Evolutionary conservation across 2,329 filamentous ascomycete genomes (phyloP), one percentile per base, ranked within the genome.

Genomic region (Knoxdaviesia capensis): DNA sequence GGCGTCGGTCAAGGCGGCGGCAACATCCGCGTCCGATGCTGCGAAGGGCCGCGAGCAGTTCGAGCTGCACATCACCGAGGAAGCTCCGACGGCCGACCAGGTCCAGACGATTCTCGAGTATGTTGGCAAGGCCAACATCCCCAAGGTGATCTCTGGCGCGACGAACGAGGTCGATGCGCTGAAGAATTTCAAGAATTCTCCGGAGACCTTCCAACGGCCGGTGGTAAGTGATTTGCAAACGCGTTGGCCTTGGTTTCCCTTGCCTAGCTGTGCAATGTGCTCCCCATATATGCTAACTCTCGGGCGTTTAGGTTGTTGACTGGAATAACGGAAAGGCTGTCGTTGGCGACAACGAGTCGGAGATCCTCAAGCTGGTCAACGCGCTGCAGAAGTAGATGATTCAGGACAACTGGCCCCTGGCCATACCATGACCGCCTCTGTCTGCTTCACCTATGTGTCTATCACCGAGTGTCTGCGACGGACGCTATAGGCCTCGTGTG

Each of bases 241-340:
- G 20, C 20, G 20, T 3, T 20, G 20, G 20, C 20, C 20, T 3
- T 20, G 20, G 3, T 20, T 20, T 20, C 20, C 20, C 20, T 20
- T 20, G 20, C 20, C 20, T 20, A 20, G 20, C 20, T 20, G 20
- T n/a, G n/a, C n/a, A n/a, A n/a, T n/a, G n/a, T n/a, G n/a, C n/a
- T n/a, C n/a, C n/a, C n/a, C n/a, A n/a, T 56, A 52, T 57, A 38
- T 32, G 38, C 38, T 41, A 35, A 45, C 47, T 47, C 20, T 20
- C 20, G 10, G 35, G 33, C 35, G 28, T 34, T 31, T 48, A 68
- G 71, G 62, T 80, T 45, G 88, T 96, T 41, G 88, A 96, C 57
- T 96, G 90, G 90, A 84, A 80, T 56, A 87, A 88, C 57, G 90
- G 87, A 48, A 81, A 76, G 57, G 88, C 78, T 39, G 66, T 81